These are phyloP conservation scores for Rubia tinctorum DNA, from an alignment of 305 asterid species.

Conservation along the genomic window DNA sequence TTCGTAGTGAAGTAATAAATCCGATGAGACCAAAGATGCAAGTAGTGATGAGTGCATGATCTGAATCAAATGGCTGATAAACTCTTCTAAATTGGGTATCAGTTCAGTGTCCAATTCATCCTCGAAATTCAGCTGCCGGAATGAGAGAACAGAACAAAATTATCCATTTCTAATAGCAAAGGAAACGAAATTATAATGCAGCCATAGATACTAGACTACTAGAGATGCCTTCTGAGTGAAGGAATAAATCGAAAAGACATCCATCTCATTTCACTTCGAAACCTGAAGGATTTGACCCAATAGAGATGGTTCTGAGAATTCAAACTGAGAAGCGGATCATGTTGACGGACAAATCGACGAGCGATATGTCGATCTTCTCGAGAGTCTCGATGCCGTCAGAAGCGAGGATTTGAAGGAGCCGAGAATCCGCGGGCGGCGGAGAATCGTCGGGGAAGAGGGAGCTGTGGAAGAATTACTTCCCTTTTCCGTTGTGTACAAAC, in stretches of 20 bases:
- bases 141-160: slow-evolving; percentile 8
- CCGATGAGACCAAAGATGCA: slow-evolving; percentile 58
- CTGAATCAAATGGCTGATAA: slow-evolving; percentile 69
- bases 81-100: slow-evolving; percentile 76
- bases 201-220: not conserved
- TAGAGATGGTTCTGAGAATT: no score
- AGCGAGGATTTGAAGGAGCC: slow-evolving; percentile 53
- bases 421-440: no score
- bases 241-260: not conserved
- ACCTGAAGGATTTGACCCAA: no score
- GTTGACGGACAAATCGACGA: slow-evolving; percentile 79
- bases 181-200: not conserved
- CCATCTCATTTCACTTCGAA: not conserved
- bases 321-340: slow-evolving; percentile 87
- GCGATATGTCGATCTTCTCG: slow-evolving; percentile 59
- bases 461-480: no score
- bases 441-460: no score
- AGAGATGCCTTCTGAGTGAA: not conserved
- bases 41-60: slow-evolving; percentile 80
- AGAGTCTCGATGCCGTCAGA: slow-evolving; percentile 70
- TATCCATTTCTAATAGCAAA: slow-evolving; percentile 13
- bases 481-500: no score
- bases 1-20: not conserved
- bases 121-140: slow-evolving; percentile 81
- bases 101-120: slow-evolving; percentile 54